phyloP scores from a whole-genome alignment of 1,139 yeast species.

The Protomyces inouyei region DNA sequence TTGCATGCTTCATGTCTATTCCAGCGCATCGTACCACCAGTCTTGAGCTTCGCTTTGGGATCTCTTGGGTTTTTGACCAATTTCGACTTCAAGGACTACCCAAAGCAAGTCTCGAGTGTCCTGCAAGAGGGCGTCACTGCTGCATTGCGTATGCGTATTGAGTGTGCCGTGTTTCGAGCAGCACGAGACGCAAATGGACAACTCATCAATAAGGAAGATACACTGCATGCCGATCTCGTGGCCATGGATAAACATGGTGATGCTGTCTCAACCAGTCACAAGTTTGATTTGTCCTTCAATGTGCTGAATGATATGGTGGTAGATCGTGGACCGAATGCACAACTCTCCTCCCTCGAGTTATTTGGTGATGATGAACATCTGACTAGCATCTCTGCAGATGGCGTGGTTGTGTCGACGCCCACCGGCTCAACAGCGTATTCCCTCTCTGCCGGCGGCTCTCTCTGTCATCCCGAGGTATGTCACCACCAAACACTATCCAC shows the following conservation, averaged over 20 bases:
- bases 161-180: conserved; percentile 62
- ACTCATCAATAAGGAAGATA: conserved; percentile 28
- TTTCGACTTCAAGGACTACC: conserved; percentile 57
- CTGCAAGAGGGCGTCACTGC: conserved; percentile 61
- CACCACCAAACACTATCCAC: background rate
- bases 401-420: conserved; percentile 77
- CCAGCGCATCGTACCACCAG: conserved; percentile 75
- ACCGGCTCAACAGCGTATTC: conserved; percentile 92
- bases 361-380: conserved; percentile 69
- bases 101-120: conserved; percentile 52
- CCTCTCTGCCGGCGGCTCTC: conserved; percentile 78
- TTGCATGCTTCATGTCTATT: conserved; percentile 58
- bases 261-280: conserved; percentile 31
- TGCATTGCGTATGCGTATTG: conserved; percentile 68
- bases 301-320: conserved; percentile 81
- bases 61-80: conserved; percentile 80
- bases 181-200: conserved; percentile 29
- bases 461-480: conserved; percentile 65
- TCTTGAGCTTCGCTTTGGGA: conserved; percentile 74
- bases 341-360: conserved; percentile 70
- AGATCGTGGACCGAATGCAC: conserved; percentile 80
- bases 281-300: conserved; percentile 44
- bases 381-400: conserved; percentile 86
- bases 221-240: conserved; percentile 33
- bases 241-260: conserved; percentile 35